These are phyloP conservation scores for Verruconis gallopava DNA, from an alignment of 2,329 filamentous ascomycete species.

Conservation along the genomic window DNA sequence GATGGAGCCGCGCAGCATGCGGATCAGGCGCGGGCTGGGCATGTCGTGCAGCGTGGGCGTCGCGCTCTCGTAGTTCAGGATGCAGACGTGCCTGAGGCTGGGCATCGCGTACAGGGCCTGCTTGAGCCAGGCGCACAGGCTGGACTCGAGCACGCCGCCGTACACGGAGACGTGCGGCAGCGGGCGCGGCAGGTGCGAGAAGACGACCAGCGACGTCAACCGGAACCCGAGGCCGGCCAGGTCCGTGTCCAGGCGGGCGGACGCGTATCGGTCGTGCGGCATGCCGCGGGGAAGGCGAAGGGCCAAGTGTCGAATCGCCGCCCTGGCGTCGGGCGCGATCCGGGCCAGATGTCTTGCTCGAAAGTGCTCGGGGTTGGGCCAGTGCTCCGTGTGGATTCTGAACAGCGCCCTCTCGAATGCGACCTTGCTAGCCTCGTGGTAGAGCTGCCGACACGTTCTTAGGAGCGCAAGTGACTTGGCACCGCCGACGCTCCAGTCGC, in stretches of 20 bases:
- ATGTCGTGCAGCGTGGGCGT: slow-evolving; percentile 3
- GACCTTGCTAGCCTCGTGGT: slow-evolving; percentile 8
- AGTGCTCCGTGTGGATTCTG: slow-evolving; percentile 6
- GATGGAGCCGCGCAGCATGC: slow-evolving; percentile 3
- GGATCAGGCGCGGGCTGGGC: slow-evolving; percentile 4
- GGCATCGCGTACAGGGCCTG: slow-evolving; percentile 6
- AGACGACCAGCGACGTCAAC: slow-evolving; percentile 5
- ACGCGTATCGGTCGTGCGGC: slow-evolving; percentile 4
- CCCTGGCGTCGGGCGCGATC: neutral
- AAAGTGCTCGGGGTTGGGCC: slow-evolving; percentile 6
- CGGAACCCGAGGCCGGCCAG: slow-evolving; percentile 1
- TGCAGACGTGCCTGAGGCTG: neutral
- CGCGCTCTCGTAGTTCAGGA: slow-evolving; percentile 6
- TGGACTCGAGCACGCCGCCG: slow-evolving; percentile 4
- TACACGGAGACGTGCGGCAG: slow-evolving; percentile 2
- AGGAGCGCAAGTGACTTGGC: slow-evolving; percentile 9
- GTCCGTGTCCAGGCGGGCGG: neutral
- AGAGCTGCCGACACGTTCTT: slow-evolving; percentile 11
- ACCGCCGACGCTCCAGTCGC: neutral
- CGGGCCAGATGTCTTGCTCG: neutral
- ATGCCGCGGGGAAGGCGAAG: slow-evolving; percentile 4
- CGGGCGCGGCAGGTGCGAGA: slow-evolving; percentile 1
- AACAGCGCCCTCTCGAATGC: slow-evolving; percentile 11
- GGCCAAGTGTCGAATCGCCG: neutral
- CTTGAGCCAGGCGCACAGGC: slow-evolving; percentile 4